Percentiles rank a stretch among this genome's conserved stretches.
These are phyloP conservation scores for Blastobotrys illinoisensis DNA, from an alignment of 1,139 yeast genomes.

Conservation along the genomic window DNA sequence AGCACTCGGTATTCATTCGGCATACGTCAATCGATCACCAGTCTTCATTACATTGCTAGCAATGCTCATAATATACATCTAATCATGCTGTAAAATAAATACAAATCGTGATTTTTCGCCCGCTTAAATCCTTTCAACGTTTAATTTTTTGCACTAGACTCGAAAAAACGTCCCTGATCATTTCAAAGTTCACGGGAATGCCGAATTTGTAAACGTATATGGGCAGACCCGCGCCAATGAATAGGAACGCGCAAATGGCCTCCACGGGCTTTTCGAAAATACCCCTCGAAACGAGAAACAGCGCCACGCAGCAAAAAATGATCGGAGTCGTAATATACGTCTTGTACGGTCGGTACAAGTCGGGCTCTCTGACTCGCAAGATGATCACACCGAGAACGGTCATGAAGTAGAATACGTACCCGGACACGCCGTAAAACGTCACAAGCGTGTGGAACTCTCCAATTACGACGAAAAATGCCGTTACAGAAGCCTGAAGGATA, in stretches of 20 bases:
- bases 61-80: not conserved
- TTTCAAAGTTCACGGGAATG: slow-evolving; percentile 6
- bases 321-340: slow-evolving; percentile 37
- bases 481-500: slow-evolving; percentile 30
- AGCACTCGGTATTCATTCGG: too few species aligned
- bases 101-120: not conserved
- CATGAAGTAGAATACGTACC: slow-evolving; percentile 36
- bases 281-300: slow-evolving; percentile 34
- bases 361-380: slow-evolving; percentile 34
- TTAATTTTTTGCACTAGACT: not conserved
- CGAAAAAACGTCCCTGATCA: not conserved
- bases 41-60: not conserved
- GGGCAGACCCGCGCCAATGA: slow-evolving; percentile 33
- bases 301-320: slow-evolving; percentile 36
- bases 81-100: not conserved
- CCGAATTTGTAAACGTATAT: slow-evolving; percentile 27
- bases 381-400: slow-evolving; percentile 37
- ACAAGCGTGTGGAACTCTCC: slow-evolving; percentile 36
- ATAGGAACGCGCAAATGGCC: slow-evolving; percentile 27
- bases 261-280: slow-evolving; percentile 34
- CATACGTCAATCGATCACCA: not conserved
- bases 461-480: slow-evolving; percentile 30
- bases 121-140: not conserved
- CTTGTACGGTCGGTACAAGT: slow-evolving; percentile 35
- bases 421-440: slow-evolving; percentile 39